Conservation (phyloP, 176 grass and related monocot genomes). For the Eragrostis curvula region DNA sequence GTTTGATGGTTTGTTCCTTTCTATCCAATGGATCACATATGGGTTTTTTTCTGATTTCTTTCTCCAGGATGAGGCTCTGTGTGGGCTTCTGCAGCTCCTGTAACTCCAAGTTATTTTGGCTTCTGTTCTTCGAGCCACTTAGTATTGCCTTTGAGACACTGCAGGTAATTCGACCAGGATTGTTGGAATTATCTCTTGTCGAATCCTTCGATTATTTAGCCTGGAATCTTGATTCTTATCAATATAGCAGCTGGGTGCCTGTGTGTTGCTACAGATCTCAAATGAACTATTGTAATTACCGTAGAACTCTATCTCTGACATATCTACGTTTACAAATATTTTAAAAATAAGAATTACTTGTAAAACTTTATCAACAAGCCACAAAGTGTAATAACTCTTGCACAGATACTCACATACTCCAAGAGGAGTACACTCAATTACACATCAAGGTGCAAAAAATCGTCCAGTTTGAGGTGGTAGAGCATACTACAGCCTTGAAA, state of each 20-base stretch:
- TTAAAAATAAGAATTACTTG: background rate
- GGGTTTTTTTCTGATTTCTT: slow-evolving; percentile 34
- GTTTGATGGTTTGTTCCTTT: slow-evolving; percentile 22
- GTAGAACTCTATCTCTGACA: background rate
- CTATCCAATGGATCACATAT: slow-evolving; percentile 34
- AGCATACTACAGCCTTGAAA: background rate
- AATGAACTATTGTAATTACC: background rate
- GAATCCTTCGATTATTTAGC: slow-evolving; percentile 21
- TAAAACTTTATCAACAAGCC: background rate
- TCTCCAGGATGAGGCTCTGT: slow-evolving; percentile 91
- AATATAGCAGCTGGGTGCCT: background rate
- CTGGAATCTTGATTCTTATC: slow-evolving; percentile 26
- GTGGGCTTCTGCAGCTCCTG: slow-evolving; percentile 67
- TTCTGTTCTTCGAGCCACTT: slow-evolving; percentile 94
- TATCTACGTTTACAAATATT: background rate
- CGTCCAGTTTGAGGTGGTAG: background rate
- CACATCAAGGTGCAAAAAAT: background rate
- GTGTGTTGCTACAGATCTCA: background rate
- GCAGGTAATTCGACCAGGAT: slow-evolving; percentile 73
- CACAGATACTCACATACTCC: background rate
- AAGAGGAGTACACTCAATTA: background rate
- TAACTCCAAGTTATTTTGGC: slow-evolving; percentile 85
- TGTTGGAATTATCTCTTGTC: background rate
- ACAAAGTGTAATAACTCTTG: background rate
- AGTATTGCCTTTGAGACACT: slow-evolving; percentile 92